These are phyloP conservation scores for Penicillium nucicola DNA, from an alignment of 495 filamentous ascomycete genomes.

Conservation along the genomic window DNA sequence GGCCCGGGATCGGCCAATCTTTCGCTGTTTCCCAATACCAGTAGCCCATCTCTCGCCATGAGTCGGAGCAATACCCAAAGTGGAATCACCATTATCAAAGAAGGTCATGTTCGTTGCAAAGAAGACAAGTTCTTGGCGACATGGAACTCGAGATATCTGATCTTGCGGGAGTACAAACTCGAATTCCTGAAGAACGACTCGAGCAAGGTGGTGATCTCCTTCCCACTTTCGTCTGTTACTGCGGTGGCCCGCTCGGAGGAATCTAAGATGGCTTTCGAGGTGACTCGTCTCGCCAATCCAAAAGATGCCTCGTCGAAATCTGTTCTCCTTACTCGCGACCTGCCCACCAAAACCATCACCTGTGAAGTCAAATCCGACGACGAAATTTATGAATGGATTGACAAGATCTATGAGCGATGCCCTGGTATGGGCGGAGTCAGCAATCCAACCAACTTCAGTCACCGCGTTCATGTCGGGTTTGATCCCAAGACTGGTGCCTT, in stretches of 20 bases:
- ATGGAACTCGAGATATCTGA: constrained; percentile 87
- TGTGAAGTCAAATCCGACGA: constrained; percentile 92
- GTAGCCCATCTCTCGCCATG: constrained; percentile 62
- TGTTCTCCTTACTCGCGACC: constrained; percentile 63
- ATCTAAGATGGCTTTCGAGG: constrained; percentile 85
- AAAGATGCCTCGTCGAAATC: constrained; percentile 59
- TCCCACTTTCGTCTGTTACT: constrained; percentile 79
- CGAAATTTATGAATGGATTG: constrained; percentile 97
- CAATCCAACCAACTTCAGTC: constrained; percentile 95
- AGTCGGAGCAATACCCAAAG: constrained; percentile 59
- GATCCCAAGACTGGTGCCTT: constrained; percentile 92
- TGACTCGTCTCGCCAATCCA: constrained; percentile 66
- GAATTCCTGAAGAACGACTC: constrained; percentile 90
- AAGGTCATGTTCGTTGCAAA: constrained; percentile 82
- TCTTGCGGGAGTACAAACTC: constrained; percentile 81
- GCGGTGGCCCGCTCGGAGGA: constrained; percentile 83
- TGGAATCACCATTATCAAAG: constrained; percentile 75
- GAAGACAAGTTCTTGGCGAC: constrained; percentile 83
- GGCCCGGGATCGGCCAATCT: constrained; percentile 38
- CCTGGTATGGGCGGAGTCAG: constrained; percentile 97
- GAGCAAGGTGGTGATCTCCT: constrained; percentile 74
- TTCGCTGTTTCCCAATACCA: constrained; percentile 57
- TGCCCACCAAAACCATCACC: constrained; percentile 72
- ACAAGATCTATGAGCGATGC: constrained; percentile 92
- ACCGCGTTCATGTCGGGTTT: constrained; percentile 96